phyloP scores from a whole-genome alignment of 2,329 filamentous ascomycete species.

The Sporothrix dimorphospora region DNA sequence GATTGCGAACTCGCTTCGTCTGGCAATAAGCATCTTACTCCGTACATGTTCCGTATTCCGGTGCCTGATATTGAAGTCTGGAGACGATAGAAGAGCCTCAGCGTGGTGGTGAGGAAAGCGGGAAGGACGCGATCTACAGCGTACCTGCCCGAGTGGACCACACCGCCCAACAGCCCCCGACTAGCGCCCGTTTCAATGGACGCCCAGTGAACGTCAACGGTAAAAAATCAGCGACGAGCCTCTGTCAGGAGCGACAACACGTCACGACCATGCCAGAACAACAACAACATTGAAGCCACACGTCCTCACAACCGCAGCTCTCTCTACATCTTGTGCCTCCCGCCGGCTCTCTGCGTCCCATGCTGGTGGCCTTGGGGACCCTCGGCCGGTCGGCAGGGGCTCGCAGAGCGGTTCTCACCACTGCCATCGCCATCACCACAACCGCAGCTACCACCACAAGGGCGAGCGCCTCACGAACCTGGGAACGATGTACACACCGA shows the following conservation, averaged over 20 bases:
- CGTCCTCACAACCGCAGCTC: not conserved
- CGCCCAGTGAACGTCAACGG: not conserved
- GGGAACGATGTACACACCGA: not conserved
- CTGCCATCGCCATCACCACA: not conserved
- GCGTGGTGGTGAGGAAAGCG: not conserved
- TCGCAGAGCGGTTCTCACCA: not conserved
- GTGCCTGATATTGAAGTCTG: not conserved
- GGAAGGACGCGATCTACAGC: not conserved
- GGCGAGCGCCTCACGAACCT: not conserved
- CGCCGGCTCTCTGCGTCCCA: not conserved
- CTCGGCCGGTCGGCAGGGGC: slow-evolving; percentile 3
- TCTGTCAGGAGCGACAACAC: not conserved
- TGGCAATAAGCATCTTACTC: not conserved
- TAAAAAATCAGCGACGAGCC: not conserved
- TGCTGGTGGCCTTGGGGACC: not conserved
- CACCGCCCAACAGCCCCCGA: not conserved
- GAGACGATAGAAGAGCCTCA: not conserved
- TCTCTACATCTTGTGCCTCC: not conserved
- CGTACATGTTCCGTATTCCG: not conserved
- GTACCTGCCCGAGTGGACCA: slow-evolving; percentile 5
- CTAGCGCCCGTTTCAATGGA: slow-evolving; percentile 6
- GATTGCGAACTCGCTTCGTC: not conserved
- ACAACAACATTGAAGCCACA: not conserved
- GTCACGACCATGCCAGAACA: not conserved
- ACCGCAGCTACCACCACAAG: not conserved